phyloP scores from a whole-genome alignment of 1,139 yeast genomes.

The Debaryomycetaceae sp. region DNA sequence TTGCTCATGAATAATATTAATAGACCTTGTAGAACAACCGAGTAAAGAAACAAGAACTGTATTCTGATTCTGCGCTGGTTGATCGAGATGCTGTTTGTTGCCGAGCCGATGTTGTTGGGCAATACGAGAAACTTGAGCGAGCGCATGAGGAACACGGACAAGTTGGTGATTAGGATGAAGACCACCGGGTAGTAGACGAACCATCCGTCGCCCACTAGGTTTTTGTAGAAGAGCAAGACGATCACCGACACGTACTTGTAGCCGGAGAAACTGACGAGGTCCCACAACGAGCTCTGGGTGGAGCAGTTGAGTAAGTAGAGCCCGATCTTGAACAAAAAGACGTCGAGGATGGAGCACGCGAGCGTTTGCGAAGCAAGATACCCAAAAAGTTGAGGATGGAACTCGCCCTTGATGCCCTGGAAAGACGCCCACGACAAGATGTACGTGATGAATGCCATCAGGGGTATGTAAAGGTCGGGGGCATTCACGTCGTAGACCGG shows the following conservation, averaged over 20 bases:
- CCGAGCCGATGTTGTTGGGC: conserved; percentile 42
- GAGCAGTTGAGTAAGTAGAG: conserved; percentile 48
- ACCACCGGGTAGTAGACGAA: conserved; percentile 39
- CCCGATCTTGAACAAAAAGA: conserved; percentile 41
- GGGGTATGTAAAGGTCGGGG: conserved; percentile 93
- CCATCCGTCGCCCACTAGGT: conserved; percentile 33
- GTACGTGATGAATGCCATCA: conserved; percentile 89
- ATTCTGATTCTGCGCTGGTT: conserved; percentile 78
- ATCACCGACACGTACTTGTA: conserved; percentile 88
- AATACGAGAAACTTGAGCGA: conserved; percentile 76
- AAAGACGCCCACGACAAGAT: conserved; percentile 79
- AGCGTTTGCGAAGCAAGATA: conserved; percentile 86
- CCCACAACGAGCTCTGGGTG: conserved; percentile 62
- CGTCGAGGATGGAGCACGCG: conserved; percentile 77
- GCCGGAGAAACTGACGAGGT: conserved; percentile 85
- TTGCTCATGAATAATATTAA: conserved; percentile 38
- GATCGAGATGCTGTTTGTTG: conserved; percentile 51
- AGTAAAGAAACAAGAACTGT: conserved; percentile 81
- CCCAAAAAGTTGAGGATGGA: conserved; percentile 92
- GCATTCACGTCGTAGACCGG: conserved; percentile 87
- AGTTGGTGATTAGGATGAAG: conserved; percentile 42
- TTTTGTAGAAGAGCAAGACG: conserved; percentile 49
- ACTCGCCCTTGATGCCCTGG: conserved; percentile 84
- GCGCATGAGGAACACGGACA: conserved; percentile 75
- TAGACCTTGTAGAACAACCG: conserved; percentile 73